Conservation (phyloP, 352 stramenopile species). For the Pythium phragmitis region DNA sequence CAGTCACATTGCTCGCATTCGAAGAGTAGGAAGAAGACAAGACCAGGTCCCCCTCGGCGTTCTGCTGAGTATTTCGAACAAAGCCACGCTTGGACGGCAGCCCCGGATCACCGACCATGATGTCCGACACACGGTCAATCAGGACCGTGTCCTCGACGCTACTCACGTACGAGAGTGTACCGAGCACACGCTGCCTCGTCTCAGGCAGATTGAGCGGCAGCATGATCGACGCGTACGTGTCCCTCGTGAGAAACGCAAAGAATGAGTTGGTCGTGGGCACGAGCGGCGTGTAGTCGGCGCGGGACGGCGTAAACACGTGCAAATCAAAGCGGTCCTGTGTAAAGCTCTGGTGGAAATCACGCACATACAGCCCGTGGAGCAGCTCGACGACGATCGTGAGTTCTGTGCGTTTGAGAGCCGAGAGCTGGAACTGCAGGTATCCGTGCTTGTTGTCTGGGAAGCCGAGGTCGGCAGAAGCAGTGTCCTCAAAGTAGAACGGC, state of each 20-base stretch:
- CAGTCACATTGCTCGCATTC: conserved; percentile 18
- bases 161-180: conserved; percentile 54
- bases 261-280: conserved; percentile 66
- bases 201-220: conserved; percentile 94
- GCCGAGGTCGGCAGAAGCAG: conserved; percentile 48
- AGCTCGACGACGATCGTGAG: conserved; percentile 93
- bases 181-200: conserved; percentile 45
- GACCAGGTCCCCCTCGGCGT: conserved; percentile 38
- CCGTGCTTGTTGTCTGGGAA: conserved; percentile 96
- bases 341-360: conserved; percentile 87
- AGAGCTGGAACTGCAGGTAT: conserved; percentile 90
- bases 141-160: conserved; percentile 82
- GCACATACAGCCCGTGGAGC: conserved; percentile 92
- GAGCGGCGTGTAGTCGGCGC: conserved; percentile 61
- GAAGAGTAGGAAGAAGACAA: conserved; percentile 12
- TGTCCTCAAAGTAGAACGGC: conserved; percentile 88
- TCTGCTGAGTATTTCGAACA: conserved; percentile 64
- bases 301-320: conserved; percentile 85
- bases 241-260: conserved; percentile 82
- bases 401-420: conserved; percentile 74
- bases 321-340: conserved; percentile 83
- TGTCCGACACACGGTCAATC: conserved; percentile 91
- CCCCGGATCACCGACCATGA: conserved; percentile 87
- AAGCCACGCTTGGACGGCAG: conserved; percentile 52
- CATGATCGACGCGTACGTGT: conserved; percentile 81